phyloP scores from a whole-genome alignment of 495 filamentous ascomycete species.

The Penicillium maclennaniae region DNA sequence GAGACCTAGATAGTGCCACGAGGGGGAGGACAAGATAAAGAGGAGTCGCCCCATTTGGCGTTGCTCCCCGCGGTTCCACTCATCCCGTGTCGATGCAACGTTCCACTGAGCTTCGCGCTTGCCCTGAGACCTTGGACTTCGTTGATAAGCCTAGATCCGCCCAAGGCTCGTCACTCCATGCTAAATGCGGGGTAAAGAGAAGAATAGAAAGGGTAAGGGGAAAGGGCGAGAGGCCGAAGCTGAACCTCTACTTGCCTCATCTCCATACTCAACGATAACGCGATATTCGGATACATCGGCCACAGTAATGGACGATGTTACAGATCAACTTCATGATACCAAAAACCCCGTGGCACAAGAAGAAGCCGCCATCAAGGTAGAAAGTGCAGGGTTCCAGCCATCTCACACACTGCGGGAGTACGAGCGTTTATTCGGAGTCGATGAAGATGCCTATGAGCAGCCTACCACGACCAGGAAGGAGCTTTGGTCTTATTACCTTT shows the following conservation, averaged over 20 bases:
- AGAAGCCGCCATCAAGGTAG: conserved; percentile 4
- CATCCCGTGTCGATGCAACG: background rate
- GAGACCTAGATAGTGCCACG: background rate
- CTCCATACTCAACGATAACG: conserved; percentile 3
- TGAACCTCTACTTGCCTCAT: background rate
- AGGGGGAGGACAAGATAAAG: background rate
- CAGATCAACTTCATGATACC: background rate
- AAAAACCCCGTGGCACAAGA: conserved; percentile 4
- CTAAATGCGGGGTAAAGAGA: conserved; percentile 16
- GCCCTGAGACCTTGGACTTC: background rate
- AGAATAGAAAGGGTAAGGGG: background rate
- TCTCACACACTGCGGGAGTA: conserved; percentile 26
- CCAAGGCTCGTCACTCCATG: background rate
- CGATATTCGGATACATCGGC: background rate
- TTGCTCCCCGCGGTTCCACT: background rate
- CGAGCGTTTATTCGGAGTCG: conserved; percentile 38
- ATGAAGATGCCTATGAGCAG: conserved; percentile 38
- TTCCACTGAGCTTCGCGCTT: background rate
- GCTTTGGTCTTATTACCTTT: conserved; percentile 50
- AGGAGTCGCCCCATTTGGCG: background rate
- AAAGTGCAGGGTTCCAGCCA: conserved; percentile 6
- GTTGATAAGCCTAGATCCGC: background rate
- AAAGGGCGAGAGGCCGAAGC: background rate
- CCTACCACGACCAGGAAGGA: conserved; percentile 46
- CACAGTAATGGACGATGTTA: conserved; percentile 3